Percentiles rank a stretch among this genome's conserved stretches.
phyloP scores from a whole-genome alignment of 2,329 filamentous ascomycete genomes.

The Fusarium multiceps region DNA sequence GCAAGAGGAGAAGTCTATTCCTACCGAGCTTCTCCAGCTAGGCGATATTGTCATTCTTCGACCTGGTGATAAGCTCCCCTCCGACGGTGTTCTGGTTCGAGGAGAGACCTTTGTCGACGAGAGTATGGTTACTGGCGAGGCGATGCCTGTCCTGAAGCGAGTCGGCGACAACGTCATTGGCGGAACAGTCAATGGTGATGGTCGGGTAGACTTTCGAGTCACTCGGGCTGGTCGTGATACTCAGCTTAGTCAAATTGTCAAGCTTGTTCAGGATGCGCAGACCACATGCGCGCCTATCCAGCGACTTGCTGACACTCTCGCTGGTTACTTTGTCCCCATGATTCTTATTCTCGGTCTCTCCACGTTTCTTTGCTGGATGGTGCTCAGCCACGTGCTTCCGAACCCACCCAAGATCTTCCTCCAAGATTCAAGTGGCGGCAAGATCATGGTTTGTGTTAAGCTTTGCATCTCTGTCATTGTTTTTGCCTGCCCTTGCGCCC shows the following conservation, averaged over 20 bases:
- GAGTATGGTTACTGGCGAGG: conserved; percentile 98
- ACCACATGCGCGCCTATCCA: conserved; percentile 95
- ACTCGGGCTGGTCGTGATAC: conserved; percentile 94
- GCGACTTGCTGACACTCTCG: conserved; percentile 87
- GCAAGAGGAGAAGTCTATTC: conserved; percentile 85
- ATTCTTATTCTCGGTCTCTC: conserved; percentile 86
- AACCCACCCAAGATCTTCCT: conserved; percentile 92
- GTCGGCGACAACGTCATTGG: conserved; percentile 85
- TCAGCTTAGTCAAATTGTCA: conserved; percentile 97
- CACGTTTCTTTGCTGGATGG: conserved; percentile 94
- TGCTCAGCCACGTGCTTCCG: conserved; percentile 85
- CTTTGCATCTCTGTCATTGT: conserved; percentile 99
- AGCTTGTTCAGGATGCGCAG: conserved; percentile 97
- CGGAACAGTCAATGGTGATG: conserved; percentile 94
- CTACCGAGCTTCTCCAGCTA: conserved; percentile 93
- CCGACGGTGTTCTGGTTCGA: conserved; percentile 86
- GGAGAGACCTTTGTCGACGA: conserved; percentile 96
- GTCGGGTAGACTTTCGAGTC: conserved; percentile 90
- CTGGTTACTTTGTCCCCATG: conserved; percentile 91
- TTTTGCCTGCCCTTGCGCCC: conserved; percentile 95
- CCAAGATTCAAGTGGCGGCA: conserved; percentile 83
- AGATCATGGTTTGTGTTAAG: conserved; percentile 95
- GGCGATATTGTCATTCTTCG: conserved; percentile 93
- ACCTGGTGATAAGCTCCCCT: conserved; percentile 96
- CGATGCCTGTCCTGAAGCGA: conserved; percentile 92